Evolutionary conservation across 768 basidiomycete species (phyloP).

Genomic region (Phanerodontia chrysosporium): DNA sequence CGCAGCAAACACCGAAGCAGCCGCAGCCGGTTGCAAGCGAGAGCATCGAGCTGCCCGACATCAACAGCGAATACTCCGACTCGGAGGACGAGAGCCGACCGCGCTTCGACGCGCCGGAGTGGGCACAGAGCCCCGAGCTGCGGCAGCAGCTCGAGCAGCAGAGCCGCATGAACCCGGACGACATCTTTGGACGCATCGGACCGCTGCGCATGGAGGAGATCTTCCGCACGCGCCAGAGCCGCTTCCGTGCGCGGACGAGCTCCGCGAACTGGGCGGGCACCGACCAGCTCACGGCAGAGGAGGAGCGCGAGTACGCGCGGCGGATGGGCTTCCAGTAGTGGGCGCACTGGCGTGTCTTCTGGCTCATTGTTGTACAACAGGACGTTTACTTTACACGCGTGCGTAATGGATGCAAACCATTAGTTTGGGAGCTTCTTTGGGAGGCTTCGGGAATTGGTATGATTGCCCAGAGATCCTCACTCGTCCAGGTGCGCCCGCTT

Average conservation of each 20-base stretch:
- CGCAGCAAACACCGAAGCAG: constrained; percentile 40
- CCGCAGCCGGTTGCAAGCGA: constrained; percentile 50
- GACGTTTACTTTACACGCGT: neutral
- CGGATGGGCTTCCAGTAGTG: constrained; percentile 78
- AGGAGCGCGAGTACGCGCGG: constrained; percentile 82
- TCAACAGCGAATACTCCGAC: constrained; percentile 95
- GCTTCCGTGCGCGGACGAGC: constrained; percentile 86
- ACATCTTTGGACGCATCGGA: constrained; percentile 86
- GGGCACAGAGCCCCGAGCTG: constrained; percentile 91
- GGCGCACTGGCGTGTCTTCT: neutral
- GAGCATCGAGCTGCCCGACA: constrained; percentile 89
- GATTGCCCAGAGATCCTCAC: too few species aligned
- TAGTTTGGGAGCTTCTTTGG: too few species aligned
- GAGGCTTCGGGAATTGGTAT: too few species aligned
- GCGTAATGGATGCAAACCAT: neutral
- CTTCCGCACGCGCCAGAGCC: constrained; percentile 73
- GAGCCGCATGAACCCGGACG: constrained; percentile 83
- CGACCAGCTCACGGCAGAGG: constrained; percentile 80
- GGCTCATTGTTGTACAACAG: neutral
- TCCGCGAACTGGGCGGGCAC: constrained; percentile 95
- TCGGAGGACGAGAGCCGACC: constrained; percentile 82
- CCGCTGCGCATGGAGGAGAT: constrained; percentile 91
- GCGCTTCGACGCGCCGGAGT: constrained; percentile 69
- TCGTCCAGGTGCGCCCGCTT: too few species aligned
- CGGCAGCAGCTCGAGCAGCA: constrained; percentile 75